Base-by-base conservation (phyloP, 441 rosid species). In the Arabidopsis lyrata region DNA sequence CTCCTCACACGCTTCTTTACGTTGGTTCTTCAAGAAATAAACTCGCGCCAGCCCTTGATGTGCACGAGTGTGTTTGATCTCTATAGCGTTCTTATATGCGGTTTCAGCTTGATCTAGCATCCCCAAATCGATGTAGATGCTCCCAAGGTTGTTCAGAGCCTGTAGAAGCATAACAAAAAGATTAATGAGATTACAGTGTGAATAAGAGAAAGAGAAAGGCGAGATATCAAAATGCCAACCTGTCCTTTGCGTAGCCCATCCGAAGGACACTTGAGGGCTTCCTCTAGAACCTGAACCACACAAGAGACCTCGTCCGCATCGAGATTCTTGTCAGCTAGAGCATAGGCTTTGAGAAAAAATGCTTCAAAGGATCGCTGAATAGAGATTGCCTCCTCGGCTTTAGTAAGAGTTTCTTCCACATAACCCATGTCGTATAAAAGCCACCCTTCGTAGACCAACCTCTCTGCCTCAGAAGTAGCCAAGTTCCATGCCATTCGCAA, bases 181-280 rank as follows among this genome's bases (percentile, higher is more conserved):
- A 67, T 20, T 38, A 48, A 56, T 42, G 29, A 72, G 52, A 47
- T 62, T 36, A 62, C 10, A 38, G 5, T 42, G 8, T 8, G 6
- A 16, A 4, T 8, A 27, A 11, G 48, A 66, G 18, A 73, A 54
- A 72, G 29, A 42, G 31, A 5, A 20, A 35, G 36, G n/a, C 16
- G 9, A 57, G 9, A 24, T 52, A 48, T 56, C 67, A 38, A 58
- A 66, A 50, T 52, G 27, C 69, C 67, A n/a, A 90, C 95, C 81
- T 88, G 93, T 70, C 95, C 92, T 80, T 90, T 90, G 22, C 91
- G 88, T 56, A 90, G 84, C 50, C 95, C 88, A 49, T 90, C 93
- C 0, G 95, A 90, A 48, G 93, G 90, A 73, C 93, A 88, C 61
- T 77, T 80, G 44, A 90, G 90, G 35, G 93, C 91, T 78, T 88